Evolutionary conservation across 2,329 filamentous ascomycete genomes (phyloP), one percentile per base, ranked within the genome.

Genomic region (Lasiodiplodia sp.): DNA sequence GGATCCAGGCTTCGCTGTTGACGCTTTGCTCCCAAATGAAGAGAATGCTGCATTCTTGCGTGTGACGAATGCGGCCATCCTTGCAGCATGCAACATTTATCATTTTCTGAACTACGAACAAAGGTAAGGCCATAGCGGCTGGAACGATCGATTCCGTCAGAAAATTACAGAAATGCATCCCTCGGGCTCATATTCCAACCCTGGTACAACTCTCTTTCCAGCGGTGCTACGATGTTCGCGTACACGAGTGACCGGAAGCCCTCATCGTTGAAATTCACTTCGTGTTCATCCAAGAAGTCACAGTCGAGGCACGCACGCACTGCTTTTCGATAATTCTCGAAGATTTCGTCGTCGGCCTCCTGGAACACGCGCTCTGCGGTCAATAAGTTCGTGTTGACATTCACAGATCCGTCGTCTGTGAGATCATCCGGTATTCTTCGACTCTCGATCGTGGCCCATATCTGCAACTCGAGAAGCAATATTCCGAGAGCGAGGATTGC

Each of bases 141-240:
- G 21, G 18, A 47, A 47, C 18, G 11, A 47, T 47, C n/a, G 44
- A 47, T 11, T 10, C 6, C 16, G 18, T n/a, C 40, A 16, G 18
- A 18, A 10, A 7, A 44, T 57, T 7, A 40, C 23, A n/a, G 12
- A 8, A 37, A 58, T 28, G 10, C 56, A 21, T 16, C 37, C 53
- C 16, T 14, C 11, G 53, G 53, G 2, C 34, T 56, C 53, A 56
- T n/a, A 8, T 21, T 37, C 25, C 25, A 68, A 2, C 67, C 67
- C 12, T 38, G 52, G 8, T 55, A 37, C 28, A 68, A 40, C 28
- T 68, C 58, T 25, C 28, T 37, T 37, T 68, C 67, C 1, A 68
- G 51, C 3, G 67, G 67, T 6, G 60, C 60, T 2, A 68, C 67
- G 18, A 68, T 66, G 34, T 63, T 56, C 37, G 55, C 52, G 44